Percentiles rank a stretch among this genome's conserved stretches.
Evolutionary conservation across 371 early-diverging fungal species (phyloP).

Genomic region (Rhizomucor miehei): DNA sequence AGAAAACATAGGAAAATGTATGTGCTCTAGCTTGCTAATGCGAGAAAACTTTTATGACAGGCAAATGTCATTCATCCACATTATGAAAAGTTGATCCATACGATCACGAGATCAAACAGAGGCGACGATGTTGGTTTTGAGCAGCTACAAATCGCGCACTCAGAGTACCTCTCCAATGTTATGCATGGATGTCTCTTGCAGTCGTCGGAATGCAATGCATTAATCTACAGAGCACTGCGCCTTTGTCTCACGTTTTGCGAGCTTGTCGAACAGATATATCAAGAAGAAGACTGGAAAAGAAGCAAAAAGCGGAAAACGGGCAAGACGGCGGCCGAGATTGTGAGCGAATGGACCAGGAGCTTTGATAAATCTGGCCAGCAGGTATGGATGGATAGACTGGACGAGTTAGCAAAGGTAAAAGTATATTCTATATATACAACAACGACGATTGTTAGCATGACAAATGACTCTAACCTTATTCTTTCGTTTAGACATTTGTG

Average conservation of each 20-base stretch:
- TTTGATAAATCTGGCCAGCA: constrained; percentile 4
- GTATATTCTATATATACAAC: no score
- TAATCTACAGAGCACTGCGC: constrained; percentile 29
- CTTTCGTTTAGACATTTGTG: constrained; percentile 60
- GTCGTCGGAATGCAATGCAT: constrained; percentile 28
- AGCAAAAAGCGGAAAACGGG: constrained; percentile 20
- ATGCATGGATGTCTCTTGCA: constrained; percentile 54
- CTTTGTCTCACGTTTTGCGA: constrained; percentile 44
- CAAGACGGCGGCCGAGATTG: constrained; percentile 41
- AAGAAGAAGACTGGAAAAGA: constrained; percentile 29
- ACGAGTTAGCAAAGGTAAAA: background rate
- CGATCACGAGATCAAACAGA: constrained; percentile 11
- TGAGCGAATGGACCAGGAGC: constrained; percentile 29
- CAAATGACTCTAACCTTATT: no score
- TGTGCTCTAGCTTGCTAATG: no score
- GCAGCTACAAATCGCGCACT: constrained; percentile 53
- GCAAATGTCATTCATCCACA: constrained; percentile 62
- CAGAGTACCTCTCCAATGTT: constrained; percentile 36
- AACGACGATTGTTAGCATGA: no score
- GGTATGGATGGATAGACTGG: background rate
- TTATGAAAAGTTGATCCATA: constrained; percentile 23
- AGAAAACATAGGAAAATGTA: background rate
- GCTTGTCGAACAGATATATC: constrained; percentile 21
- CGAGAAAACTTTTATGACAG: constrained; percentile 21
- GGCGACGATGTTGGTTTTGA: constrained; percentile 46